Base-by-base conservation (phyloP, 1,284 basidiomycete genomes). In the Ceratobasidium theobromae region DNA sequence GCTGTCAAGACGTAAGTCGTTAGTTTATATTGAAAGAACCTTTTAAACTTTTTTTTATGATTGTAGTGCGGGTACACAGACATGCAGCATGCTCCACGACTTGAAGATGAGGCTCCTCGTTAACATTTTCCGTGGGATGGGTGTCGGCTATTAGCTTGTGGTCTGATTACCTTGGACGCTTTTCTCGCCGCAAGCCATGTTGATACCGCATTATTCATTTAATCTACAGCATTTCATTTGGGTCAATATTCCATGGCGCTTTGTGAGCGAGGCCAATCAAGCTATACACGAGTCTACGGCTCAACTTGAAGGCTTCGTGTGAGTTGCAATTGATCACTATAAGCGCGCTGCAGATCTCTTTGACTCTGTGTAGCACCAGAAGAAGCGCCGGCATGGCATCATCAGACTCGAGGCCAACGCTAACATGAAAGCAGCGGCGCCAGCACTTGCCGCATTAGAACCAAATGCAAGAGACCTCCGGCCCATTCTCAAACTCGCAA, bases 41-140 rank as follows among this genome's bases (percentile, higher is more conserved):
- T n/a, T n/a, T n/a, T n/a, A n/a, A n/a, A n/a, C n/a, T n/a, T n/a
- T n/a, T n/a, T n/a, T n/a, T 2, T 27, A 28, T 30, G 2, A 6
- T 38, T 38, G 23, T 14, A 58, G 55, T 43, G 55, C 43, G n/a
- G 55, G 55, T 21, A 32, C 25, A 23, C 9, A 30, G 4, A 23
- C 32, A n/a, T 43, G 43, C 30, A 12, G 35, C n/a, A 4, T 32
- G 4, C 35, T 62, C 28, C 58, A 62, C 25, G 35, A 51, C 8
- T 8, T 62, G 32, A 49, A 52, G n/a, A 62, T 62, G 58, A 48
- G 58, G 23, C 32, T 21, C 30, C 49, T 49, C 30, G 48, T 52
- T 11, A 62, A 62, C 46, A 32, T 35, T 21, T 33, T 60, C 30
- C 43, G 27, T 23, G 57, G 57, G 2, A 48, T 48, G 43, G 57